A percentile compares a stretch with the other conserved stretches of the same genome.
phyloP scores from a whole-genome alignment of 352 stramenopile genomes.

The Phytophthora agathidicida region DNA sequence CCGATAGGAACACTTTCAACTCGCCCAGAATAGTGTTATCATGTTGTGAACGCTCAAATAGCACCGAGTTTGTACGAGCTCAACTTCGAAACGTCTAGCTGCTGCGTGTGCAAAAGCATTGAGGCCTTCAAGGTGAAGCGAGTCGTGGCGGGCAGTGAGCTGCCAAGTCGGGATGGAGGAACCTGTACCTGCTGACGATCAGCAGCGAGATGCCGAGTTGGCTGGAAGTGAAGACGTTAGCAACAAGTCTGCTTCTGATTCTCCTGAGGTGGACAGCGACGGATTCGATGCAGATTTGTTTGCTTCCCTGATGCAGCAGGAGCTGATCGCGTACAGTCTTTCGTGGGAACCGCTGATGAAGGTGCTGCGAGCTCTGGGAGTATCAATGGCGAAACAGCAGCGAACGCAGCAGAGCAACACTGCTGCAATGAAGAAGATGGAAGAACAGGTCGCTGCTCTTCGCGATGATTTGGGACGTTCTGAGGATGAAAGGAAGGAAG shows the following conservation, averaged over 20 bases:
- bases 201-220: slow-evolving; percentile 12
- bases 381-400: slow-evolving; percentile 63
- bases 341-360: slow-evolving; percentile 79
- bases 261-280: slow-evolving; percentile 19
- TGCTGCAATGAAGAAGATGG: slow-evolving; percentile 57
- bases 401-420: slow-evolving; percentile 38
- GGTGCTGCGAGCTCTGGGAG: slow-evolving; percentile 60
- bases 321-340: slow-evolving; percentile 74
- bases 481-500: slow-evolving; percentile 63
- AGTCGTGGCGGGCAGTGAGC: not conserved
- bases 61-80: not conserved
- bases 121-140: not conserved
- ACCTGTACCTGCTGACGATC: slow-evolving; percentile 18
- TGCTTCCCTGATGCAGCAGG: slow-evolving; percentile 61
- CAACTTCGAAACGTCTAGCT: slow-evolving; percentile 14
- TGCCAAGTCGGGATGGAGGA: slow-evolving; percentile 28
- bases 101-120: not conserved
- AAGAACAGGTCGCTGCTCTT: slow-evolving; percentile 50
- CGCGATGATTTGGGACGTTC: slow-evolving; percentile 44
- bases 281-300: slow-evolving; percentile 58
- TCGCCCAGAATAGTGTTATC: slow-evolving; percentile 7
- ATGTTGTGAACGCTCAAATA: slow-evolving; percentile 8
- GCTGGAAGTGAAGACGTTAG: slow-evolving; percentile 1
- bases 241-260: slow-evolving; percentile 5
- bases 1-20: not conserved